Base-by-base conservation (phyloP, 768 basidiomycete genomes). In the Boletus sp. region DNA sequence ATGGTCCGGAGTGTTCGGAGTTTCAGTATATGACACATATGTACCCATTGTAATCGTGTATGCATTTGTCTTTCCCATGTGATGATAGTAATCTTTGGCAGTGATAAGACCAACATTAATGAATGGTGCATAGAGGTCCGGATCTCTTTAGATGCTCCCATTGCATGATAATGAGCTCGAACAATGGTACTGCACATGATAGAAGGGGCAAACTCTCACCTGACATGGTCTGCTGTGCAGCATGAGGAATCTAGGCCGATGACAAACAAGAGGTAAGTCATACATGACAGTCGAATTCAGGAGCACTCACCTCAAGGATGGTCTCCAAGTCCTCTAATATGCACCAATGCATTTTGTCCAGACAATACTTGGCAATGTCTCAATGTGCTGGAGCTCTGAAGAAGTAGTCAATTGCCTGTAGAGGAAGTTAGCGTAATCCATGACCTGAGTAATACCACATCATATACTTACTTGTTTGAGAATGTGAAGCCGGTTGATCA, bases 401-500 rank as follows among this genome's bases (percentile, higher is more conserved):
- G n/a, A 40, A 40, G 39, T 40, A 18, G 39, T 40, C 6, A 5
- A 40, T 2, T 18, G 39, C 39, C 39, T 40, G 39, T 18, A 5
- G n/a, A 17, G 7, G 12, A 17, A 6, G 7, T 40, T 40, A 18
- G 17, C 2, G 7, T n/a, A 4, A n/a, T n/a, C n/a, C 15, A 5
- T 2, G 5, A 5, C 3, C 17, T 10, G 11, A 2, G 7, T 17
- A 8, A 14, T 2, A 18, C 15, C 5, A 40, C 1, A 18, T n/a
- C n/a, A n/a, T n/a, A n/a, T n/a, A 14, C 2, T 17, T 24, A 49
- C 47, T n/a, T 20, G 35, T 14, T 35, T 20, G 4, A 60, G n/a
- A 42, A 29, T 41, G 15, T 32, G 0, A 1, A 61, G 39, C 4
- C 33, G 7, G 39, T 63, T 44, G 2, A 78, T 56, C 75, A 79